phyloP scores from a whole-genome alignment of 805 yeast species.

The Pichia rugopelliculosa region DNA sequence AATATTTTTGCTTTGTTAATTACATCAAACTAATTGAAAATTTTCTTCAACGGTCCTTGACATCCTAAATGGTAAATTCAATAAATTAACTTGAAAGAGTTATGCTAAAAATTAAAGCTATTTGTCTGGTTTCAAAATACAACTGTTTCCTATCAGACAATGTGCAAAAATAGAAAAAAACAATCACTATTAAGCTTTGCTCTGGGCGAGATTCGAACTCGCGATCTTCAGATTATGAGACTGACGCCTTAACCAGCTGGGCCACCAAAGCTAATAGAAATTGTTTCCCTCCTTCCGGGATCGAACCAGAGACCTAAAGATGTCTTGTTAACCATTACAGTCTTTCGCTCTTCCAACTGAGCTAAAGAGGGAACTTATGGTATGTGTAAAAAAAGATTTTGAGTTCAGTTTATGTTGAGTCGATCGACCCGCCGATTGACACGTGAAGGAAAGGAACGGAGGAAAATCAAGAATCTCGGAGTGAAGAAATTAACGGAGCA shows the following conservation, averaged over 20 bases:
- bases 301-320: constrained; percentile 18
- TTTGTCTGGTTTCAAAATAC: neutral
- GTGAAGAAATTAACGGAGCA: no score
- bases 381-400: no score
- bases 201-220: constrained; percentile 35
- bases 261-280: constrained; percentile 27
- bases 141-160: neutral
- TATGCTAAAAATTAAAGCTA: no score
- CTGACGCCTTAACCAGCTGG: constrained; percentile 36
- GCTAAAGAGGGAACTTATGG: constrained; percentile 20
- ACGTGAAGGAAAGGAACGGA: no score
- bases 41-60: no score
- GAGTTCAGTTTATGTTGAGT: no score
- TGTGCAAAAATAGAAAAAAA: constrained; percentile 11
- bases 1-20: no score
- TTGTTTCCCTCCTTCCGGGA: constrained; percentile 15
- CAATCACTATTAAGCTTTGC: constrained; percentile 13
- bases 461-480: no score
- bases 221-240: constrained; percentile 36
- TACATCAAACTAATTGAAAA: no score
- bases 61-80: no score
- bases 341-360: constrained; percentile 21
- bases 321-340: constrained; percentile 14
- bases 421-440: no score
- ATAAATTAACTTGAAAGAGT: no score